phyloP scores from a whole-genome alignment of 192 early-diverging fungal genomes.

The Coemansia furcata region DNA sequence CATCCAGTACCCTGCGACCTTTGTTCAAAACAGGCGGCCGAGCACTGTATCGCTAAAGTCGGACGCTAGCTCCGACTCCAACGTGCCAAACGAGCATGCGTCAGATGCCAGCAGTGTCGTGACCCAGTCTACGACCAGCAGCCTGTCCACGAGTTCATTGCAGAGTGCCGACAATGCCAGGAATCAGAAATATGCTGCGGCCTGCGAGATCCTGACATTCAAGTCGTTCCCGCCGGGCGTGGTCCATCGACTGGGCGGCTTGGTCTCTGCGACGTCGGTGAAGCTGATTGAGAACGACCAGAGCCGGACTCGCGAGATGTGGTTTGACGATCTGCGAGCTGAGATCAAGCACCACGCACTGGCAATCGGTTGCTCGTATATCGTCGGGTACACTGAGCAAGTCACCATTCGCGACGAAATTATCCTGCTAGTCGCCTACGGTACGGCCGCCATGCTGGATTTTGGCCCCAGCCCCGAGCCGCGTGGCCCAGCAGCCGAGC shows the following conservation, averaged over 20 bases:
- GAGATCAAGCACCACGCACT: constrained; percentile 77
- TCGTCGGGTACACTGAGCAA: constrained; percentile 73
- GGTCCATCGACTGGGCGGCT: constrained; percentile 57
- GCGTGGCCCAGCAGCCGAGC: constrained; percentile 1
- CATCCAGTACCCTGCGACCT: neutral
- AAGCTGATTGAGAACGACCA: constrained; percentile 55
- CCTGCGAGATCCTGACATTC: constrained; percentile 50
- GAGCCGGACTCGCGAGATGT: constrained; percentile 53
- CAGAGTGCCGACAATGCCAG: constrained; percentile 23
- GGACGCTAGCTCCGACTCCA: neutral
- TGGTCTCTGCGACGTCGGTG: constrained; percentile 63
- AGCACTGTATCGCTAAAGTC: constrained; percentile 2
- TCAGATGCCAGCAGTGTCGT: constrained; percentile 7
- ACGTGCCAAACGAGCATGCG: neutral
- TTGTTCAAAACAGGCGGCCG: constrained; percentile 6
- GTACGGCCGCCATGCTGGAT: constrained; percentile 71
- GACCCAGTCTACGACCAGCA: constrained; percentile 15
- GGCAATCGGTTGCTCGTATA: constrained; percentile 62
- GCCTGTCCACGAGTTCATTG: constrained; percentile 18
- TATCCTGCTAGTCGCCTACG: constrained; percentile 61
- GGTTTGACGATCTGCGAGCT: constrained; percentile 75
- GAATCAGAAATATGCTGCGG: constrained; percentile 15
- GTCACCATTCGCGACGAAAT: constrained; percentile 66
- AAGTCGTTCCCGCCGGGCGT: constrained; percentile 53
- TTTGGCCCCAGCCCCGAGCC: constrained; percentile 22